These are phyloP conservation scores for Lecanicillium sp. DNA, from an alignment of 2,329 filamentous ascomycete species.

Conservation along the genomic window DNA sequence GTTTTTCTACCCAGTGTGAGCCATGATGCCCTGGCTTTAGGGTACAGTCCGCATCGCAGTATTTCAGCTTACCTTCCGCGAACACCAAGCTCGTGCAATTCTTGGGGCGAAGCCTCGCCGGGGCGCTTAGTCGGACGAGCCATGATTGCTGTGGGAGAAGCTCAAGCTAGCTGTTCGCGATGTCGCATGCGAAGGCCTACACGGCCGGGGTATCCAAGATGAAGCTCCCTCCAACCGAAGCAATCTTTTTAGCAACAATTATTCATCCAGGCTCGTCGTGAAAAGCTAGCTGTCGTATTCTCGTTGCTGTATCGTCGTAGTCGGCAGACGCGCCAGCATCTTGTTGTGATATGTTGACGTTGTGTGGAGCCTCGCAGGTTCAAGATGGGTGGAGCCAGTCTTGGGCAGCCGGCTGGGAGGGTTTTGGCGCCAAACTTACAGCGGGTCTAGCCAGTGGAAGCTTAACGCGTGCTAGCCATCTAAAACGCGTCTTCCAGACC, in stretches of 20 bases:
- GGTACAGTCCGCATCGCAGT: background rate
- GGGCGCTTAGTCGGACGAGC: conserved; percentile 26
- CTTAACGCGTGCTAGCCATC: conserved; percentile 6
- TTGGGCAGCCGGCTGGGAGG: background rate
- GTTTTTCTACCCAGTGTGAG: conserved; percentile 63
- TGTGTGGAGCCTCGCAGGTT: conserved; percentile 10
- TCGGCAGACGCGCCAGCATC: conserved; percentile 2
- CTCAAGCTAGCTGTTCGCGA: background rate
- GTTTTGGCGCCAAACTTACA: background rate
- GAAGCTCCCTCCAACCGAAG: background rate
- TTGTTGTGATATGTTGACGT: conserved; percentile 13
- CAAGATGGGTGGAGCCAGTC: conserved; percentile 3
- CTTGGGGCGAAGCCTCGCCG: conserved; percentile 26
- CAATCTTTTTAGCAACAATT: background rate
- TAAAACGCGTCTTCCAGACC: conserved; percentile 9
- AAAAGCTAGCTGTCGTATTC: conserved; percentile 1
- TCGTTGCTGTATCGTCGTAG: background rate
- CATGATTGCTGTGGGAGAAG: conserved; percentile 20
- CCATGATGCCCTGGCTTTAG: background rate
- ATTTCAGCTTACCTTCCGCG: conserved; percentile 31
- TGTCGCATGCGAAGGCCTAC: background rate
- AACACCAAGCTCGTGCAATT: conserved; percentile 29
- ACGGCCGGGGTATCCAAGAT: background rate
- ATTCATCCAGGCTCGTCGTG: too few relatives aligned
- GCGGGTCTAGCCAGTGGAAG: background rate